phyloP scores from a whole-genome alignment of 768 basidiomycete genomes.

The Suillus americanus region DNA sequence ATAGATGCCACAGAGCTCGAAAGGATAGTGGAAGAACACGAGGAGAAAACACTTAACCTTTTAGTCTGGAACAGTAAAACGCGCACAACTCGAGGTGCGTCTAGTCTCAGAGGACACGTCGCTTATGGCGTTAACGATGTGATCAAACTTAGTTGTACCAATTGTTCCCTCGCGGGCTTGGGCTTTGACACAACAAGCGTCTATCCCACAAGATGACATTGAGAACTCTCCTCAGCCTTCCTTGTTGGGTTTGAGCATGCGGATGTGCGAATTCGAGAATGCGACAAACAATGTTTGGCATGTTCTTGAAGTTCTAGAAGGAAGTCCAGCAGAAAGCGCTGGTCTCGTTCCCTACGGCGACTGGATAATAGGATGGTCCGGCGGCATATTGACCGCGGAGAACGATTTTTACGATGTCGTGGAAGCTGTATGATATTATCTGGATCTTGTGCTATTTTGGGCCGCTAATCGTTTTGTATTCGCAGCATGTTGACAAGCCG shows the following conservation, averaged over 20 bases:
- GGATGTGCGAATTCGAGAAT: slow-evolving; percentile 86
- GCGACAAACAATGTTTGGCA: slow-evolving; percentile 97
- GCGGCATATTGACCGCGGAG: slow-evolving; percentile 87
- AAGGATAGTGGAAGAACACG: slow-evolving; percentile 79
- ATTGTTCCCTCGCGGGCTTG: slow-evolving; percentile 85
- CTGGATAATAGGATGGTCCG: slow-evolving; percentile 89
- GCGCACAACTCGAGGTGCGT: slow-evolving; percentile 65
- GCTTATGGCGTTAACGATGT: background rate
- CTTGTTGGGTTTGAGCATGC: slow-evolving; percentile 90
- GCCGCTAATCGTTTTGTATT: slow-evolving; percentile 4
- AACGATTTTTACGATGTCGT: slow-evolving; percentile 97
- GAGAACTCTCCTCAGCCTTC: slow-evolving; percentile 67
- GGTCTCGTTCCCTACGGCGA: slow-evolving; percentile 90
- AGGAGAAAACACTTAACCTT: slow-evolving; percentile 66
- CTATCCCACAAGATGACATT: slow-evolving; percentile 38
- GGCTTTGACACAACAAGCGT: slow-evolving; percentile 50
- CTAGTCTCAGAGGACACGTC: background rate
- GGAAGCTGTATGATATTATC: slow-evolving; percentile 64
- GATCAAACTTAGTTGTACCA: slow-evolving; percentile 62
- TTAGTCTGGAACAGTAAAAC: slow-evolving; percentile 85
- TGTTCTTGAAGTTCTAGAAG: slow-evolving; percentile 94
- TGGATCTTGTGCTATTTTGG: background rate
- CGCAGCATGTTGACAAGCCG: slow-evolving; percentile 90
- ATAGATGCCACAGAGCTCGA: slow-evolving; percentile 75
- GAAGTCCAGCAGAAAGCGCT: slow-evolving; percentile 93